These are phyloP conservation scores for Fennellomyces sp. DNA, from an alignment of 371 early-diverging fungal species.

Conservation along the genomic window DNA sequence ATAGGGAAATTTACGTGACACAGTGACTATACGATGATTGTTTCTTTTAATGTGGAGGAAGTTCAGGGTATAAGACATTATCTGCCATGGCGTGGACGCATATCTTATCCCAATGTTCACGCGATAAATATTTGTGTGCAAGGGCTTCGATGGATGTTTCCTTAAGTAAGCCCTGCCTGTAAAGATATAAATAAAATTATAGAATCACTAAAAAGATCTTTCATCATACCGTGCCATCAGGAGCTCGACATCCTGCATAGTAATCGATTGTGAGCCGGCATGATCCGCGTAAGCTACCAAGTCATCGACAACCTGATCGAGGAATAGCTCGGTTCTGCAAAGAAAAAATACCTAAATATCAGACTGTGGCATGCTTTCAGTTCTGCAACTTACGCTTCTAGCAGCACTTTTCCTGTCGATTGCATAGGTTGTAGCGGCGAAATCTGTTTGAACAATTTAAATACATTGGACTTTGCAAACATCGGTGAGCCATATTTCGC, in stretches of 20 bases:
- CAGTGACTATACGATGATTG: too few species aligned
- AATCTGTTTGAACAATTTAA: too few species aligned
- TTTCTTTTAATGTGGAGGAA: neutral
- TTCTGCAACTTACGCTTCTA: too few species aligned
- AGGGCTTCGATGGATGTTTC: constrained; percentile 22
- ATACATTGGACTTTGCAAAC: too few species aligned
- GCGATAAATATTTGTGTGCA: constrained; percentile 30
- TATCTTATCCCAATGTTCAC: constrained; percentile 32
- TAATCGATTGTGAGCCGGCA: constrained; percentile 16
- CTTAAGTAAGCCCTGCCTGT: constrained; percentile 28
- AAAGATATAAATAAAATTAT: too few species aligned
- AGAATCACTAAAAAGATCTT: too few species aligned
- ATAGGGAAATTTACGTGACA: too few species aligned
- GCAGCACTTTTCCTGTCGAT: too few species aligned
- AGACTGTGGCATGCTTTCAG: too few species aligned
- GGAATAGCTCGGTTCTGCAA: constrained; percentile 26
- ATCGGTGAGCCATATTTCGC: too few species aligned
- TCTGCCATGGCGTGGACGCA: constrained; percentile 27
- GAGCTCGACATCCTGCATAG: constrained; percentile 14
- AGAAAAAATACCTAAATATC: too few species aligned
- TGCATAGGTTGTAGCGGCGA: too few species aligned
- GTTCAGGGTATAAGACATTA: constrained; percentile 28
- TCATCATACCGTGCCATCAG: constrained; percentile 28
- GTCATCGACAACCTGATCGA: constrained; percentile 28
- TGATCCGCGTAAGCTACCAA: constrained; percentile 23